phyloP scores from a whole-genome alignment of 177 flowering plant genomes.

The Vitis hybrid region DNA sequence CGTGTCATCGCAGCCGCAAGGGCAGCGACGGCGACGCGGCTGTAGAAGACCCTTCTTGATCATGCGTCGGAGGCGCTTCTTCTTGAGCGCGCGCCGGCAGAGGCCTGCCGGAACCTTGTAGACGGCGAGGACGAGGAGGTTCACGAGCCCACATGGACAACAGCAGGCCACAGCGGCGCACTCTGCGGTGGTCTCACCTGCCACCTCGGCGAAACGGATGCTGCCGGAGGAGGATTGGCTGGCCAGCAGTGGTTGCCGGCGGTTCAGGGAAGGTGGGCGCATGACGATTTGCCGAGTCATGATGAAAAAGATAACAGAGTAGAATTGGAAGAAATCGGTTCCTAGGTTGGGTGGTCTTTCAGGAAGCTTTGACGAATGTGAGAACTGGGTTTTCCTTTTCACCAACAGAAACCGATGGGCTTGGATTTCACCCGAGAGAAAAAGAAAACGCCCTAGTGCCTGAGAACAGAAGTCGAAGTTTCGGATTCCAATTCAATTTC shows the following conservation, averaged over 20 bases:
- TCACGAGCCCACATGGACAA: conserved; percentile 57
- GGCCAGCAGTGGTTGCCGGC: conserved; percentile 18
- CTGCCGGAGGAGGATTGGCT: conserved; percentile 7
- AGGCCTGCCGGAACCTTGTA: conserved; percentile 71
- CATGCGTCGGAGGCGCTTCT: conserved; percentile 22
- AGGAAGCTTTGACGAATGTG: too few relatives aligned
- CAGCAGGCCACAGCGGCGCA: conserved; percentile 76
- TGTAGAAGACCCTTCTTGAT: conserved; percentile 25
- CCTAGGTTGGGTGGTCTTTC: too few relatives aligned
- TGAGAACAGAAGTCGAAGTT: too few relatives aligned
- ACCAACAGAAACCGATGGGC: too few relatives aligned
- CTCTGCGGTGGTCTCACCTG: conserved; percentile 69
- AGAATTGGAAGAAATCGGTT: too few relatives aligned
- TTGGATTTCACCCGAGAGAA: too few relatives aligned
- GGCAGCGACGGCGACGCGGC: conserved; percentile 13
- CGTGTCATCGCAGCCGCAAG: conserved; percentile 31
- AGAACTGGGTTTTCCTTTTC: too few relatives aligned
- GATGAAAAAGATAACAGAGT: neutral
- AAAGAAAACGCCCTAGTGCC: too few relatives aligned
- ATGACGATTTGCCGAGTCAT: conserved; percentile 13
- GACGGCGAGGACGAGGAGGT: conserved; percentile 45
- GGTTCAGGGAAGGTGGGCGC: conserved; percentile 13
- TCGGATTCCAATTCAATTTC: too few relatives aligned
- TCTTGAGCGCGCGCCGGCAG: conserved; percentile 44
- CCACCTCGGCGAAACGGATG: conserved; percentile 46